phyloP scores from a whole-genome alignment of 208 protist genomes.

The Acanthamoeba culbertsoni region DNA sequence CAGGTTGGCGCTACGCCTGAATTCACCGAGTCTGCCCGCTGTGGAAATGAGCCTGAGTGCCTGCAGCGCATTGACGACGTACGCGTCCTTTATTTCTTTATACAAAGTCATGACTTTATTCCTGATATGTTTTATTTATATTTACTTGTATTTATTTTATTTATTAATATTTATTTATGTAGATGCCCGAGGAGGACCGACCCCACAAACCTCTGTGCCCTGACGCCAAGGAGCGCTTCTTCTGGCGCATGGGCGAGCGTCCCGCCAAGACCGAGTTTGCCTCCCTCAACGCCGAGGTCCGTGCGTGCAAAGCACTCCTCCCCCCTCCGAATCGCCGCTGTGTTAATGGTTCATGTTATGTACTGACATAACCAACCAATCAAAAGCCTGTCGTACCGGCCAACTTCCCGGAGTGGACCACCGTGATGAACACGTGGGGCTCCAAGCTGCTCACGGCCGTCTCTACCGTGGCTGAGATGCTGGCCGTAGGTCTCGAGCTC shows the following conservation, averaged over 20 bases:
- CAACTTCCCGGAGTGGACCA: constrained; percentile 58
- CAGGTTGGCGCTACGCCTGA: constrained; percentile 82
- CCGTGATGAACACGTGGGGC: constrained; percentile 73
- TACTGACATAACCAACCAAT: too few relatives aligned
- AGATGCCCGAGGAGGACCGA: constrained; percentile 63
- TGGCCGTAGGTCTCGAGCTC: constrained; percentile 66
- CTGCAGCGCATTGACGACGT: not conserved
- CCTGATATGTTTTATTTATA: not conserved
- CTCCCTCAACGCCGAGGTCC: constrained; percentile 74
- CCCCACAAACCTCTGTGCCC: constrained; percentile 65
- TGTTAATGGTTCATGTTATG: too few relatives aligned
- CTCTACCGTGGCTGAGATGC: constrained; percentile 72
- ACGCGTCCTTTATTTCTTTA: not conserved
- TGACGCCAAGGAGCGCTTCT: constrained; percentile 84
- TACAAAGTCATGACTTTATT: not conserved
- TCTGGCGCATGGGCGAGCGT: constrained; percentile 82
- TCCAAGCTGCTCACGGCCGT: constrained; percentile 65
- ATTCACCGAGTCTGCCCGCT: constrained; percentile 64
- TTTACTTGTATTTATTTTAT: not conserved
- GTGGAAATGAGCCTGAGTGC: not conserved
- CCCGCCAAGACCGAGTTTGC: constrained; percentile 74
- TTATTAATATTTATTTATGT: not conserved
- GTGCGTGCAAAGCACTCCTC: constrained; percentile 71
- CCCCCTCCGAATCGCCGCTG: constrained; percentile 50
- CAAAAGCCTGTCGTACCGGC: not conserved